Evolutionary conservation across 2,329 filamentous ascomycete species (phyloP).

Genomic region (Geosmithia putterillii): DNA sequence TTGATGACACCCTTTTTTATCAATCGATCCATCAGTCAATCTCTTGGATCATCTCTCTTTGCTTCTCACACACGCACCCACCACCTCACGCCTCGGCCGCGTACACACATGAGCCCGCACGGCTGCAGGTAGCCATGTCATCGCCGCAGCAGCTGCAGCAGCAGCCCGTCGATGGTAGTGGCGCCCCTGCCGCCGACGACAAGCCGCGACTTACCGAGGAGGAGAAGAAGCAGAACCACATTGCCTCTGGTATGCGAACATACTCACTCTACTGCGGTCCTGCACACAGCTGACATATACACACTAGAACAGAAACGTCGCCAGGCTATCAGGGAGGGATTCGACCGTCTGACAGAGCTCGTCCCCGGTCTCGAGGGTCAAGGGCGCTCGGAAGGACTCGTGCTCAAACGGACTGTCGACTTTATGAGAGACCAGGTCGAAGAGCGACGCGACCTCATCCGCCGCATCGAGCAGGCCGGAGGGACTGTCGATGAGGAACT

Average conservation of each 20-base stretch:
- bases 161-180: slow-evolving; percentile 1
- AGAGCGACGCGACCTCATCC: slow-evolving; percentile 44
- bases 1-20: too few relatives aligned
- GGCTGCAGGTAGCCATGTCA: background rate
- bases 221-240: slow-evolving; percentile 44
- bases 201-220: slow-evolving; percentile 39
- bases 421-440: slow-evolving; percentile 49
- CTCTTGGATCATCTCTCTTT: too few relatives aligned
- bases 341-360: slow-evolving; percentile 67
- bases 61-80: too few relatives aligned
- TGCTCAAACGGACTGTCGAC: slow-evolving; percentile 61
- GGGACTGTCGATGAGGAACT: slow-evolving; percentile 38
- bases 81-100: background rate
- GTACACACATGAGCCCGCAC: background rate
- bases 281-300: background rate
- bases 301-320: slow-evolving; percentile 29
- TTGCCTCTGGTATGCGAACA: slow-evolving; percentile 33
- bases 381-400: slow-evolving; percentile 72
- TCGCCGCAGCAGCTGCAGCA: slow-evolving; percentile 5
- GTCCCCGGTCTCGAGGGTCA: slow-evolving; percentile 76
- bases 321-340: slow-evolving; percentile 66
- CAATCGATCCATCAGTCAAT: too few relatives aligned
- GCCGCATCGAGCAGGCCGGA: slow-evolving; percentile 44
- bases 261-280: background rate
- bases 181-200: slow-evolving; percentile 21